Percentiles rank a stretch among this genome's conserved stretches.
phyloP scores from a whole-genome alignment of 331 rosid species.

The Spiraea crenata region DNA sequence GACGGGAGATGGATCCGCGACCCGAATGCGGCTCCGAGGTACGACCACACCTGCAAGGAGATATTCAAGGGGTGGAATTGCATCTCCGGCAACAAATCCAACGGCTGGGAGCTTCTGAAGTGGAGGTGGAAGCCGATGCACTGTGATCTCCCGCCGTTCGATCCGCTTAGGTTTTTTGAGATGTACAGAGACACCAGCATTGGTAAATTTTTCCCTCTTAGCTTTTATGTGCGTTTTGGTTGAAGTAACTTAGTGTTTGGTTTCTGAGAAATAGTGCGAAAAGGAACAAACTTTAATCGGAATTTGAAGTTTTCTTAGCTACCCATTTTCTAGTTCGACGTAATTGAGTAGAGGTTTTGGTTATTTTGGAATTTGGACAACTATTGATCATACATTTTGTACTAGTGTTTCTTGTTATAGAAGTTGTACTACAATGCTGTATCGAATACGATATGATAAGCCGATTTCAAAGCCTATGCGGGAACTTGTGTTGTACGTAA shows the following conservation, averaged over 20 bases:
- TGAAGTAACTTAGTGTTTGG: constrained; percentile 14
- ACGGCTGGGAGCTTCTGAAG: constrained; percentile 46
- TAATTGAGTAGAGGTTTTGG: neutral
- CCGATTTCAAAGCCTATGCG: no score
- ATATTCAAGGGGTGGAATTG: constrained; percentile 99
- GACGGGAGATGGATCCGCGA: constrained; percentile 62
- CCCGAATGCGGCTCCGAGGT: constrained; percentile 32
- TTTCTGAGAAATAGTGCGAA: neutral
- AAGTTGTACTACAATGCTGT: no score
- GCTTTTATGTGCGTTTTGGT: neutral
- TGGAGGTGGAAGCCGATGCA: constrained; percentile 79
- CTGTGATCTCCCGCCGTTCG: constrained; percentile 68
- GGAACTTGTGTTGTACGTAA: neutral
- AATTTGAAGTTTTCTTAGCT: neutral
- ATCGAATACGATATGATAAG: no score
- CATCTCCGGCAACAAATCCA: constrained; percentile 61
- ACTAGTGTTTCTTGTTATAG: no score
- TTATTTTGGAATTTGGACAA: no score
- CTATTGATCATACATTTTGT: neutral
- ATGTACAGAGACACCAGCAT: constrained; percentile 51
- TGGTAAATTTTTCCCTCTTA: constrained; percentile 46
- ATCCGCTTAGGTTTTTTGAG: constrained; percentile 52
- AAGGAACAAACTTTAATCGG: neutral
- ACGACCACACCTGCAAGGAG: constrained; percentile 79
- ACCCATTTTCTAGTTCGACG: neutral